Evolutionary conservation across 202 grass and related monocot genomes (phyloP).

Genomic region (Digitaria exilis): DNA sequence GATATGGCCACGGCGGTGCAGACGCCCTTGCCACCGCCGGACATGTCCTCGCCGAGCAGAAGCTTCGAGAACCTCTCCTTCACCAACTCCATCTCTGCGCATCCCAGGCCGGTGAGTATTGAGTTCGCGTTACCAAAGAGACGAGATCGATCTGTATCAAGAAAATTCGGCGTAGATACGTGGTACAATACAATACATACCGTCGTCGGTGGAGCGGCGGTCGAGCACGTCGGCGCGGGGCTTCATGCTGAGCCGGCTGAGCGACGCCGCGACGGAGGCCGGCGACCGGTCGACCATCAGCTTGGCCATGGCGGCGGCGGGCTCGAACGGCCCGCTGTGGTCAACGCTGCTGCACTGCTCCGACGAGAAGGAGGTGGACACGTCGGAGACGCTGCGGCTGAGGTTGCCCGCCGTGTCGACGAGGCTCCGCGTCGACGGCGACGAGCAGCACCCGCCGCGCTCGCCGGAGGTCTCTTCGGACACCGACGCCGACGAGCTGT

Average conservation of each 20-base stretch:
- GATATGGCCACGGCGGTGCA: conserved; percentile 87
- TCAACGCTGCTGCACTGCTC: conserved; percentile 60
- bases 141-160: neutral
- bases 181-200: conserved; percentile 23
- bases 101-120: neutral
- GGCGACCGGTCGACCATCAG: conserved; percentile 33
- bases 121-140: neutral
- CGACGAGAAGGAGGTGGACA: conserved; percentile 69
- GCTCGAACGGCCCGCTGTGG: conserved; percentile 62
- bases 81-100: conserved; percentile 77
- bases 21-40: conserved; percentile 78
- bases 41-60: conserved; percentile 95
- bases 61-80: conserved; percentile 98
- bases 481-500: conserved; percentile 54
- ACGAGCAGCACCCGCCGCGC: conserved; percentile 42
- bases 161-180: neutral
- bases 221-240: conserved; percentile 61
- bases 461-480: conserved; percentile 54
- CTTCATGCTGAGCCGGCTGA: conserved; percentile 69
- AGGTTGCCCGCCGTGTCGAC: conserved; percentile 44
- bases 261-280: conserved; percentile 27
- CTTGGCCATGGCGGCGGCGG: conserved; percentile 43
- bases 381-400: conserved; percentile 73
- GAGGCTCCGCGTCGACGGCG: conserved; percentile 47
- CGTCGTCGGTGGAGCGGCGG: conserved; percentile 62